A percentile compares a stretch with the other conserved stretches of the same genome.
These are phyloP conservation scores for Taphrina confusa DNA, from an alignment of 1,139 yeast species.

Conservation along the genomic window DNA sequence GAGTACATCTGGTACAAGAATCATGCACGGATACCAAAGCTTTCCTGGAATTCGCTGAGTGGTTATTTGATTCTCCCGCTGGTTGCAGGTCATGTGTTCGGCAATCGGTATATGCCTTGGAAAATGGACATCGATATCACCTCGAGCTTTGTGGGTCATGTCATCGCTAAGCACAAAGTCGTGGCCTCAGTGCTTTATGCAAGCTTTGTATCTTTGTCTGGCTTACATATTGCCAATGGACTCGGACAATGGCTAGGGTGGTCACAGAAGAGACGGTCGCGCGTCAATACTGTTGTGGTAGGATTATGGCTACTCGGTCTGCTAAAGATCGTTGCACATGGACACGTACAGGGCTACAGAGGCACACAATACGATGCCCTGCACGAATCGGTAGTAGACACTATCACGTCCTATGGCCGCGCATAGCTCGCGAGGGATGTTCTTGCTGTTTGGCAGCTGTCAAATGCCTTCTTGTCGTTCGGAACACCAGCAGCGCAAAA, in stretches of 20 bases:
- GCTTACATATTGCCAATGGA: constrained; percentile 17
- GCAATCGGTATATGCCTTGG: constrained; percentile 18
- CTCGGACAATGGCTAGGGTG: constrained; percentile 15
- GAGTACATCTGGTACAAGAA: constrained; percentile 26
- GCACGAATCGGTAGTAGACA: neutral
- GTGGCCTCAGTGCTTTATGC: neutral
- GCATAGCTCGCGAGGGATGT: neutral
- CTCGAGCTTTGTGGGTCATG: constrained; percentile 20
- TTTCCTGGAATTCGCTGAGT: constrained; percentile 26
- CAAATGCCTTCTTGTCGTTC: too few species aligned
- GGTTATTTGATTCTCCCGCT: constrained; percentile 24
- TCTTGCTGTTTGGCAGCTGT: too few species aligned
- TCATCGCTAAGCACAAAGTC: neutral
- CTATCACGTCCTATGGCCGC: neutral
- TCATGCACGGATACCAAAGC: constrained; percentile 4
- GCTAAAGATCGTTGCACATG: constrained; percentile 9
- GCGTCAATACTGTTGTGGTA: constrained; percentile 3
- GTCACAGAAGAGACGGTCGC: neutral
- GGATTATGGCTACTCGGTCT: constrained; percentile 2
- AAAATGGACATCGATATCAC: constrained; percentile 28
- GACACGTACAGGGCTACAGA: constrained; percentile 1
- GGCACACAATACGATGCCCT: constrained; percentile 15
- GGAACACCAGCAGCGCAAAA: too few species aligned
- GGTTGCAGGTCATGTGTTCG: constrained; percentile 21
- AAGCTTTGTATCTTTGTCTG: constrained; percentile 1